Percentiles rank a stretch among this genome's conserved stretches.
These are phyloP conservation scores for Hortaea werneckii DNA, from an alignment of 2,329 filamentous ascomycete species.

Conservation along the genomic window DNA sequence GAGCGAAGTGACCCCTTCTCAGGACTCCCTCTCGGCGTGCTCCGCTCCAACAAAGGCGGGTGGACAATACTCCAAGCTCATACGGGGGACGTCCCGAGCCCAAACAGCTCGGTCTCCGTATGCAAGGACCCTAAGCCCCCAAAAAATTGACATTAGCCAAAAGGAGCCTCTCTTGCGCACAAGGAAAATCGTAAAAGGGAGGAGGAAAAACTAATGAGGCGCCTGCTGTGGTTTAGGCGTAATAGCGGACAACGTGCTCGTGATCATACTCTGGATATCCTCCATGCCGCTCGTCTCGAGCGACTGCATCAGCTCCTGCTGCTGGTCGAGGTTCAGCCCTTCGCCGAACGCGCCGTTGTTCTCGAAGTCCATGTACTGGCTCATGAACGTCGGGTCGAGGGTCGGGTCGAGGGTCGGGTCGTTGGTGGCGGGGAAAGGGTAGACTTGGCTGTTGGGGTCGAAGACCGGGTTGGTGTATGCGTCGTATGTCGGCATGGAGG, in stretches of 20 bases:
- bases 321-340: slow-evolving; percentile 25
- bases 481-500: slow-evolving; percentile 1
- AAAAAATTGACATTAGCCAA: too few species aligned
- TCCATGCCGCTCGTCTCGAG: slow-evolving; percentile 29
- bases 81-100: too few species aligned
- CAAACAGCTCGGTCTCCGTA: too few species aligned
- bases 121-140: too few species aligned
- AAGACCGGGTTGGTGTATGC: slow-evolving; percentile 14
- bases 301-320: slow-evolving; percentile 27
- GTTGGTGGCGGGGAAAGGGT: slow-evolving; percentile 15
- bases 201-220: neutral
- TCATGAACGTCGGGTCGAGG: neutral
- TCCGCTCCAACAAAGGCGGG: too few species aligned
- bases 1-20: too few species aligned
- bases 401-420: slow-evolving; percentile 3
- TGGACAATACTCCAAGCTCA: too few species aligned
- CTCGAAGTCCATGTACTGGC: slow-evolving; percentile 16
- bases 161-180: too few species aligned
- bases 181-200: too few species aligned
- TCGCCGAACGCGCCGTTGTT: slow-evolving; percentile 19
- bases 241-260: slow-evolving; percentile 17
- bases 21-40: too few species aligned
- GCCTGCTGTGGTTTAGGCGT: slow-evolving; percentile 11
- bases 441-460: slow-evolving; percentile 15
- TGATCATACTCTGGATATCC: slow-evolving; percentile 29